Evolutionary conservation across 805 yeast genomes (phyloP).

Genomic region (Wickerhamiella shivajii): DNA sequence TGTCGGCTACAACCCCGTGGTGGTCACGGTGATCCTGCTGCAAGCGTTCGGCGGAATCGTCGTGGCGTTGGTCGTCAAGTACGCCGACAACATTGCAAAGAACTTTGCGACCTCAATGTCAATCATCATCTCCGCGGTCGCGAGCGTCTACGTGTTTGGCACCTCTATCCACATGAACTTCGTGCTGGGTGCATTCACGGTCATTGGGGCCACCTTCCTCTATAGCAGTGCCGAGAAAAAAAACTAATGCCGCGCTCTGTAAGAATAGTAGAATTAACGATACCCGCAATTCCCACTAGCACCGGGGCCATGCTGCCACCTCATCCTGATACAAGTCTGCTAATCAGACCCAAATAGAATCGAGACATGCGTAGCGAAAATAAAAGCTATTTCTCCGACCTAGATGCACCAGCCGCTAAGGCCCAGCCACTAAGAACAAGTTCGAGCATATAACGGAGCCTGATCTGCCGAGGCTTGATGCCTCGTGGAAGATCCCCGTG

Average conservation of each 20-base stretch:
- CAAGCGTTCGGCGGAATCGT: slow-evolving; percentile 31
- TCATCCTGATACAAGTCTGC: no score
- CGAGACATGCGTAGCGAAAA: no score
- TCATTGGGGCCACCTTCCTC: slow-evolving; percentile 26
- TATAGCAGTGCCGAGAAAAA: slow-evolving; percentile 20
- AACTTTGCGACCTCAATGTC: slow-evolving; percentile 30
- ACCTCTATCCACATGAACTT: slow-evolving; percentile 25
- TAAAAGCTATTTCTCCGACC: no score
- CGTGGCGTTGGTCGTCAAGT: slow-evolving; percentile 30
- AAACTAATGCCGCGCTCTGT: neutral
- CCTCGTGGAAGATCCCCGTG: no score
- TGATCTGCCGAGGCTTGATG: no score
- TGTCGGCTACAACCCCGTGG: slow-evolving; percentile 27
- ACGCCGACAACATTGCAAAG: slow-evolving; percentile 31
- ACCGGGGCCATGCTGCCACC: no score
- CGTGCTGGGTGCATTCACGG: slow-evolving; percentile 25
- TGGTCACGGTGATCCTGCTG: slow-evolving; percentile 26
- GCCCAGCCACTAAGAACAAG: no score
- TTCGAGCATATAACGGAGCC: no score
- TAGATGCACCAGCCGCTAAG: no score
- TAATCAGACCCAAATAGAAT: no score
- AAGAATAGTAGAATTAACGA: no score
- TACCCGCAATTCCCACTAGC: no score
- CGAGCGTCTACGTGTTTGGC: slow-evolving; percentile 25
- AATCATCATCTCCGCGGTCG: slow-evolving; percentile 27